Base-by-base conservation (phyloP, 768 basidiomycete species). In the Tephrocybe sp. region DNA sequence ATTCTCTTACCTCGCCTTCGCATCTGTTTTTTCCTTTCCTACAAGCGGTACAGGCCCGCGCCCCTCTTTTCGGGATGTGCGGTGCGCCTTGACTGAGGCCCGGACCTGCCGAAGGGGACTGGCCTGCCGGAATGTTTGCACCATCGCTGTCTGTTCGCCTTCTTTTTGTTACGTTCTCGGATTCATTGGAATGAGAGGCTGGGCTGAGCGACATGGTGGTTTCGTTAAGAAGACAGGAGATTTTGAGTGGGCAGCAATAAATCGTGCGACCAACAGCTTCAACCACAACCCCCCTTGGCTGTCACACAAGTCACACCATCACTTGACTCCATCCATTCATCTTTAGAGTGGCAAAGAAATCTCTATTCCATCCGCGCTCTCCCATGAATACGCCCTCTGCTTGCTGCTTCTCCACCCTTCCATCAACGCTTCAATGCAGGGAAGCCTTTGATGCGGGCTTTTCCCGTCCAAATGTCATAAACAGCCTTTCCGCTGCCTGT, bases 21-120 rank as follows among this genome's bases (percentile, higher is more conserved):
- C 92, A 94, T 67, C 91, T 78, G 75, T 94, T 94, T 77, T 93
- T 94, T 51, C 91, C 91, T 62, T 90, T 91, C 66, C 91, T 84
- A 70, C 91, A 93, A 57, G 86, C 83, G 14, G 90, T 92, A 67
- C 91, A 93, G 48, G 91, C 91, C 57, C 90, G 77, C 49, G 90
- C 88, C n/a, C 91, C 91, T 61, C 90, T 79, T 78, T 93, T 93
- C 38, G 90, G 89, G 58, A 91, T 88, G 68, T 92, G 88, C n/a
- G 75, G 64, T 25, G 75, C 25, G 48, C 68, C 50, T 50, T 71
- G 75, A 53, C 53, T 49, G 36, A 66, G 63, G 58, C 54, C 65
- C 47, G 61, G 61, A 33, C 62, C 65, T 42, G 71, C 72, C 49
- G 68, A 58, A 28, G 68, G 48, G 26, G 74, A 70, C 45, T 76